Base-by-base conservation (phyloP, 2,329 filamentous ascomycete genomes). In the Aspergillus melleus region DNA sequence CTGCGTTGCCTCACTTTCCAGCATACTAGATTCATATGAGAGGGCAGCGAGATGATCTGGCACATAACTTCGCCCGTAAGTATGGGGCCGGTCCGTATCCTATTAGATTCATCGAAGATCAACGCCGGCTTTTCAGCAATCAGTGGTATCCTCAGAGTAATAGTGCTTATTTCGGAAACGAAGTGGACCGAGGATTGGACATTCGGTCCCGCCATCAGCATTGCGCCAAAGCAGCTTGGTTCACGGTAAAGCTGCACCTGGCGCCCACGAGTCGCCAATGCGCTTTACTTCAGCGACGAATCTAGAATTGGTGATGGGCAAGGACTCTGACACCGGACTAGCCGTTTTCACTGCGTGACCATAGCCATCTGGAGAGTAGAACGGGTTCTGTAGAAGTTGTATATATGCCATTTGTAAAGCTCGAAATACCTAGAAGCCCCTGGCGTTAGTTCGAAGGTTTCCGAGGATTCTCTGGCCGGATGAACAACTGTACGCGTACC, bases 381-480 rank as follows among this genome's bases (percentile, higher is more conserved):
- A 99, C 0, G 94, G 94, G 71, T 99, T 98, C 77, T 96, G 90
- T 66, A 98, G 79, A 54, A 99, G 80, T 62, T 87, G 82, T 59
- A 98, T 90, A 70, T 97, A 99, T 30, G 94, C 92, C n/a, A 85
- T 88, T 79, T 98, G 95, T 77, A 99, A 86, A 29, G 93, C 92
- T 72, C 89, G 87, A 72, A 99, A 99, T 26, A 95, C 87, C 88
- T 90, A 47, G 44, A 36, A 29, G 61, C 20, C 42, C 26, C 36
- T 20, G 26, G 14, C 8, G 29, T 54, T 53, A 58, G 50, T 29
- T 49, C 4, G 16, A n/a, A 42, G 6, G 36, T 14, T 8, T 3
- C 36, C 6, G 16, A 42, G 36, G 16, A 6, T n/a, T 42, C 6
- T 9, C 36, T 12, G 29, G 8, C 8, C 10, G 9, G 19, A 52